Conservation (phyloP, 176 grass and related monocot species). For the Phyllostachys edulis region DNA sequence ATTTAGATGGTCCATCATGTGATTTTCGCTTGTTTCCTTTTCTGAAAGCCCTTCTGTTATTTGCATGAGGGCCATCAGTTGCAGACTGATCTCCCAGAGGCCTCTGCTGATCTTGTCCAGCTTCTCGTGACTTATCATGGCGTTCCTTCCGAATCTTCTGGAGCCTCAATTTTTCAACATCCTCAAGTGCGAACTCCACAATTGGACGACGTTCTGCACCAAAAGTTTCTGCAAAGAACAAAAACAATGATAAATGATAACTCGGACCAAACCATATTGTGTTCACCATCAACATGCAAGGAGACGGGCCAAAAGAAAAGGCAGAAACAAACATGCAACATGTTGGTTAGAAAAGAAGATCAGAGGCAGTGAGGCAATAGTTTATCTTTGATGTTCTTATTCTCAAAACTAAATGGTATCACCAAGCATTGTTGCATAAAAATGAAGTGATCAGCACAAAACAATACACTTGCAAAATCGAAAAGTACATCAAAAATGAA, state of each 20-base stretch:
- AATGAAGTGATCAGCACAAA: background rate
- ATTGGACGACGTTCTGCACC: conserved; percentile 72
- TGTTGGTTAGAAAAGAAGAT: background rate
- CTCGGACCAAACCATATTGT: background rate
- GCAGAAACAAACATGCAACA: conserved; percentile 15
- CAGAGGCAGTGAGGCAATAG: background rate
- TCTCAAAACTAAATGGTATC: background rate
- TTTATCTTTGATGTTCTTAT: conserved; percentile 9
- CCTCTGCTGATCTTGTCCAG: conserved; percentile 18
- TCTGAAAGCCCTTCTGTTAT: conserved; percentile 30
- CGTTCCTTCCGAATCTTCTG: conserved; percentile 52
- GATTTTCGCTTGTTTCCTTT: conserved; percentile 49
- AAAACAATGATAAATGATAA: conserved; percentile 23
- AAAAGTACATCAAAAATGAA: background rate
- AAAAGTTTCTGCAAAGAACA: conserved; percentile 65
- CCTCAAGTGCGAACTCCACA: conserved; percentile 88
- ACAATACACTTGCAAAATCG: background rate
- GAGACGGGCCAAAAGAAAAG: background rate
- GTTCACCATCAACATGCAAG: background rate
- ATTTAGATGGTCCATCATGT: conserved; percentile 32
- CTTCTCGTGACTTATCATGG: conserved; percentile 17
- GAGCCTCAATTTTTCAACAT: conserved; percentile 76
- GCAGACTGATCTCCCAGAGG: conserved; percentile 18
- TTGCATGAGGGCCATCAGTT: conserved; percentile 18
- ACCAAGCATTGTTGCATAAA: background rate